These are phyloP conservation scores for Sclerotinia spermophila DNA, from an alignment of 2,329 filamentous ascomycete species.

Conservation along the genomic window DNA sequence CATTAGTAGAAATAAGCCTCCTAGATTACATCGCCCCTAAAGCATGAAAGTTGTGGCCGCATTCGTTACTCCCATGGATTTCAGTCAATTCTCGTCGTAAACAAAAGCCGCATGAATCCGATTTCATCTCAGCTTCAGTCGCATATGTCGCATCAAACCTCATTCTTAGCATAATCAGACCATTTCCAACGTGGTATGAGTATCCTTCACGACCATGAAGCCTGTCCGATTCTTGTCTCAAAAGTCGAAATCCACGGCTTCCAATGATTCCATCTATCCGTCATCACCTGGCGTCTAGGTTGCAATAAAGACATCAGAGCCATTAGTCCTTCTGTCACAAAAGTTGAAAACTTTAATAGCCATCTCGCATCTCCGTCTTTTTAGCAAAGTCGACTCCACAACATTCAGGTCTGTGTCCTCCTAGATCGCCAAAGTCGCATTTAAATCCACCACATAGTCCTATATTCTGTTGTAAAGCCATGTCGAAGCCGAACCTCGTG, in stretches of 20 bases:
- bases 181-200: too few relatives aligned
- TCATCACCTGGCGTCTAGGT: neutral
- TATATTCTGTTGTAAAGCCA: neutral
- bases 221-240: neutral
- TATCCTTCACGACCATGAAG: neutral
- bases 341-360: too few relatives aligned
- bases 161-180: neutral
- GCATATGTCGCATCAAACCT: neutral
- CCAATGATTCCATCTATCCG: neutral
- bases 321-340: neutral
- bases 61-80: neutral
- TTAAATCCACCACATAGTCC: neutral
- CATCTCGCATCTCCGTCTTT: neutral
- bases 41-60: neutral
- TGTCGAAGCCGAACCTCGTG: neutral
- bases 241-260: neutral
- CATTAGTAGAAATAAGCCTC: too few relatives aligned
- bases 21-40: neutral
- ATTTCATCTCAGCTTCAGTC: neutral
- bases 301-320: neutral
- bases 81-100: neutral
- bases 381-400: too few relatives aligned
- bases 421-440: neutral
- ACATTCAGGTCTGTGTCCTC: neutral
- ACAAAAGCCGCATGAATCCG: neutral